These are phyloP conservation scores for Aspergillus baeticus DNA, from an alignment of 495 filamentous ascomycete genomes.

Conservation along the genomic window DNA sequence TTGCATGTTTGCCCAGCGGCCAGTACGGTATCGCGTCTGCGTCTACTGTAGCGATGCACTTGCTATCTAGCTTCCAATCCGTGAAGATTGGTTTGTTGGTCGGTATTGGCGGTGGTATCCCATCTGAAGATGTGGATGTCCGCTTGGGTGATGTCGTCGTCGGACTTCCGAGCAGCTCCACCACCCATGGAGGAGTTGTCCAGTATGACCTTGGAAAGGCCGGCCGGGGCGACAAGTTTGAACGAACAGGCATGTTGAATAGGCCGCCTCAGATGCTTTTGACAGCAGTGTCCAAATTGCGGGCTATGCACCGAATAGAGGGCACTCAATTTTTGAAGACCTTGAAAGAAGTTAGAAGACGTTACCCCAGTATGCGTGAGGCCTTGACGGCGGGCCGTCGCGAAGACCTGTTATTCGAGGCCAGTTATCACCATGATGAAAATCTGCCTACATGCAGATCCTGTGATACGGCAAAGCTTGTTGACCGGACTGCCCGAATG, in stretches of 20 bases:
- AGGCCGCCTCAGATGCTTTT: constrained; percentile 16
- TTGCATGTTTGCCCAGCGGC: constrained; percentile 1
- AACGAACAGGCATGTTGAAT: constrained; percentile 23
- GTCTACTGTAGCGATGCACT: neutral
- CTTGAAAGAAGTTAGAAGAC: neutral
- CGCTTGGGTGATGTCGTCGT: constrained; percentile 33
- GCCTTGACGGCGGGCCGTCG: neutral
- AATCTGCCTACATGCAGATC: neutral
- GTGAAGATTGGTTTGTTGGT: constrained; percentile 38
- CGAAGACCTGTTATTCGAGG: constrained; percentile 19
- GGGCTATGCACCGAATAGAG: neutral
- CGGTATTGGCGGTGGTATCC: constrained; percentile 41
- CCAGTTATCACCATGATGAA: constrained; percentile 16
- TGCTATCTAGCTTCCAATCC: constrained; percentile 30
- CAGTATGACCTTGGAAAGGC: constrained; percentile 25
- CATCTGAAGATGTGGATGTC: constrained; percentile 15
- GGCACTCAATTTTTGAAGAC: neutral
- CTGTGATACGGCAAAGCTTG: constrained; percentile 10
- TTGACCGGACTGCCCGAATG: neutral
- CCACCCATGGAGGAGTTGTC: constrained; percentile 3
- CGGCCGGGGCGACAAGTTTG: constrained; percentile 6
- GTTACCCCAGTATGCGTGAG: constrained; percentile 5
- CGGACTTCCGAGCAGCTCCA: constrained; percentile 5
- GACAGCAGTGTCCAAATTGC: constrained; percentile 1
- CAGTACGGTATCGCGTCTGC: neutral